Conservation (phyloP, 2,329 filamentous ascomycete species). For the Aureobasidium melanogenum region DNA sequence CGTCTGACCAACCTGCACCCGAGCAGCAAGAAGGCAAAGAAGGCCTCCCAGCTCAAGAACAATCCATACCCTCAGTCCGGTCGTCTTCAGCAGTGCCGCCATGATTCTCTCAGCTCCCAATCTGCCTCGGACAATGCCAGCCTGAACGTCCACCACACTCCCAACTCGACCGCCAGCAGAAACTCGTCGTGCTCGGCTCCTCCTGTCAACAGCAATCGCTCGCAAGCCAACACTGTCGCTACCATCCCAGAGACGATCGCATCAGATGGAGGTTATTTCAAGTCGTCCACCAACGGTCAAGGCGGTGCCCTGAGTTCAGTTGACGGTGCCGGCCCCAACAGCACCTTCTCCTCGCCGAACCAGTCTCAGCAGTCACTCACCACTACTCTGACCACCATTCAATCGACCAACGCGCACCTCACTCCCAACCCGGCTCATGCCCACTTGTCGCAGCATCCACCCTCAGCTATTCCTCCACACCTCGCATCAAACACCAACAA, state of each 20-base stretch:
- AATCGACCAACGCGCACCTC: conserved; percentile 50
- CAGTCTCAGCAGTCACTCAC: conserved; percentile 73
- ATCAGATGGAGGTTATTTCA: conserved; percentile 69
- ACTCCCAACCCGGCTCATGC: conserved; percentile 19
- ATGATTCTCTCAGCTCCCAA: conserved; percentile 28
- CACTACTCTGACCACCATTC: conserved; percentile 78
- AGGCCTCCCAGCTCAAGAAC: conserved; percentile 41
- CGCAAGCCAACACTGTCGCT: conserved; percentile 69
- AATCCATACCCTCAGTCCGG: conserved; percentile 88
- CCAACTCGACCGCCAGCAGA: conserved; percentile 22
- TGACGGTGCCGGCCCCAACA: conserved; percentile 52
- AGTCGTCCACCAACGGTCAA: conserved; percentile 59
- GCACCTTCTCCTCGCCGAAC: conserved; percentile 74
- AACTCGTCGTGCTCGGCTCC: conserved; percentile 3
- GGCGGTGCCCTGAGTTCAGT: conserved; percentile 54
- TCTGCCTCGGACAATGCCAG: conserved; percentile 5
- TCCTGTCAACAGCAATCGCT: conserved; percentile 50
- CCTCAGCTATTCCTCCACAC: conserved; percentile 1
- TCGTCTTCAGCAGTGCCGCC: conserved; percentile 40
- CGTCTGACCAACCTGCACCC: conserved; percentile 69
- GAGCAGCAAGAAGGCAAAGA: conserved; percentile 31
- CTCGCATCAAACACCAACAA: conserved; percentile 28
- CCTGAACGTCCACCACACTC: conserved; percentile 1
- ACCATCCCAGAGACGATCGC: conserved; percentile 69
- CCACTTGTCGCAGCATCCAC: conserved; percentile 15